phyloP scores from a whole-genome alignment of 148 eudicot genomes.

The Limonium bicolor region DNA sequence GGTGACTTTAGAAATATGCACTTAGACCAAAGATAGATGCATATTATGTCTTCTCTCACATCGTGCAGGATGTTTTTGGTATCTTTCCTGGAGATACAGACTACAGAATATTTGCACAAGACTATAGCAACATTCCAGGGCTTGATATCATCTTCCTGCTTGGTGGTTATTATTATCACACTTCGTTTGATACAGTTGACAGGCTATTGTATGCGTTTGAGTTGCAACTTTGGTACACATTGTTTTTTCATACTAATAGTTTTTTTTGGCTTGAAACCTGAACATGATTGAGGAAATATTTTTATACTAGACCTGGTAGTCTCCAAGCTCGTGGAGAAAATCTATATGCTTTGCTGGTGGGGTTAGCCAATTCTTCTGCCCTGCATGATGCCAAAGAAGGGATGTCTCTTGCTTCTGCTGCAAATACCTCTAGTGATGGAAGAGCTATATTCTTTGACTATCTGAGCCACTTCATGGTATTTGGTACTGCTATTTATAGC shows the following conservation, averaged over 20 bases:
- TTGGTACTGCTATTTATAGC: too few relatives aligned
- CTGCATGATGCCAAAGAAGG: conserved; percentile 49
- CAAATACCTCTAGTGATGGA: conserved; percentile 22
- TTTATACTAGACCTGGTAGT: conserved; percentile 75
- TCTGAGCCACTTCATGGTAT: conserved; percentile 76
- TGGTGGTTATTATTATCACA: conserved; percentile 95
- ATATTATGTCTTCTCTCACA: too few relatives aligned
- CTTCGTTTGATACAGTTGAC: conserved; percentile 76
- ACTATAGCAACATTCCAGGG: conserved; percentile 83
- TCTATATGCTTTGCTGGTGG: conserved; percentile 60
- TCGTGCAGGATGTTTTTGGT: conserved; percentile 75
- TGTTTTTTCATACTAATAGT: conserved; percentile 16
- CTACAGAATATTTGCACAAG: conserved; percentile 86
- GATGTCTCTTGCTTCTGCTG: conserved; percentile 23
- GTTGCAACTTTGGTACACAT: conserved; percentile 30
- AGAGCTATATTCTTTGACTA: conserved; percentile 81
- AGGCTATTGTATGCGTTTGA: conserved; percentile 77
- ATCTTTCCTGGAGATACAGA: conserved; percentile 92
- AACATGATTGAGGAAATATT: conserved; percentile 11
- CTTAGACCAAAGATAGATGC: not conserved
- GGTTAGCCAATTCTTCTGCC: conserved; percentile 58
- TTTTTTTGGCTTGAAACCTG: conserved; percentile 8
- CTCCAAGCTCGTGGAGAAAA: conserved; percentile 98
- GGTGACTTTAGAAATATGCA: not conserved
- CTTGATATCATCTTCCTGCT: conserved; percentile 80